These are phyloP conservation scores for Calonectria honghensis DNA, from an alignment of 2,329 filamentous ascomycete genomes.

Conservation along the genomic window DNA sequence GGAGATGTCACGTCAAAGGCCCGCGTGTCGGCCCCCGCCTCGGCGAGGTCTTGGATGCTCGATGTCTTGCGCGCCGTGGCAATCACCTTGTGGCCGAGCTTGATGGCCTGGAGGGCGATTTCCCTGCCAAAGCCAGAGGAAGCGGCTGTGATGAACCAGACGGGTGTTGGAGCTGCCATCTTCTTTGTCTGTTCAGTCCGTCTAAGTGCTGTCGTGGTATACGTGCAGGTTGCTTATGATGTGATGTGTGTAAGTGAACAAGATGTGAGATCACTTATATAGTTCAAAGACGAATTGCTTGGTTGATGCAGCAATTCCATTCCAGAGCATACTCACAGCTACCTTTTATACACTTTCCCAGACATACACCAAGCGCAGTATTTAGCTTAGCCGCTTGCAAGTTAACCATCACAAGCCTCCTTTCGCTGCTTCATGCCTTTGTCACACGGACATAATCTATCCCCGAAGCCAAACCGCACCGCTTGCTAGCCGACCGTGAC, in stretches of 20 bases:
- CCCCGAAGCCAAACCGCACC: conserved; percentile 9
- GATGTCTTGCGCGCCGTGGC: conserved; percentile 68
- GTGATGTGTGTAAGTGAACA: conserved; percentile 10
- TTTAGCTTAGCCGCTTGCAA: neutral
- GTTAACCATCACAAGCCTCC: neutral
- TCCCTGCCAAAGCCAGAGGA: conserved; percentile 71
- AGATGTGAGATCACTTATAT: neutral
- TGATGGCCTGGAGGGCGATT: conserved; percentile 66
- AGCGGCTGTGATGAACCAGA: conserved; percentile 73
- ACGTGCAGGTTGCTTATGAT: neutral
- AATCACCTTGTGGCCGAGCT: conserved; percentile 69
- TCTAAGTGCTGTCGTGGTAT: conserved; percentile 5
- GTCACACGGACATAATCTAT: conserved; percentile 21
- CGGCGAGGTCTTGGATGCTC: conserved; percentile 64
- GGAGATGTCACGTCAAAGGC: conserved; percentile 68
- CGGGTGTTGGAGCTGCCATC: conserved; percentile 52
- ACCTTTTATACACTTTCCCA: neutral
- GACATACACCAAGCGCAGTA: neutral
- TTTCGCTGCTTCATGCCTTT: neutral
- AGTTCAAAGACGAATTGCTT: neutral
- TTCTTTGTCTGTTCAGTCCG: neutral
- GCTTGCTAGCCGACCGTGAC: neutral
- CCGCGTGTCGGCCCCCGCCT: conserved; percentile 64
- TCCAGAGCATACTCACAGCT: too few species aligned
- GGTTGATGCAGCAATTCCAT: neutral